Evolutionary conservation across 2,329 filamentous ascomycete genomes (phyloP).

Genomic region (Cladosporium cucumerinum): DNA sequence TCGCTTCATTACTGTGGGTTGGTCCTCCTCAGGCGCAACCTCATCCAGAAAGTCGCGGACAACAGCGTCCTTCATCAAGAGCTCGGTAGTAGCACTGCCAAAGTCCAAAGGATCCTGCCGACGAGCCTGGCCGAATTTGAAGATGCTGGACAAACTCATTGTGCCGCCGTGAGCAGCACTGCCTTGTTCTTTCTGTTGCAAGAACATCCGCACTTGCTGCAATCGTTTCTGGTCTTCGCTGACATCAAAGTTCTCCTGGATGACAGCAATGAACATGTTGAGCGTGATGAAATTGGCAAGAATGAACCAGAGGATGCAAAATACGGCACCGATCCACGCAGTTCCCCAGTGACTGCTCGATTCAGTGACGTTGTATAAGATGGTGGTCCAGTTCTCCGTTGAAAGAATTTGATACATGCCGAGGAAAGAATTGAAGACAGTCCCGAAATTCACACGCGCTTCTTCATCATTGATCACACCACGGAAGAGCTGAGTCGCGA

Average conservation of each 20-base stretch:
- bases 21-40: constrained; percentile 31
- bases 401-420: constrained; percentile 98
- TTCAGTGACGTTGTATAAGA: constrained; percentile 77
- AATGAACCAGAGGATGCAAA: constrained; percentile 94
- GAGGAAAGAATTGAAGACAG: constrained; percentile 92
- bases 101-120: constrained; percentile 84
- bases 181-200: constrained; percentile 84
- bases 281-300: constrained; percentile 91
- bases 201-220: constrained; percentile 91
- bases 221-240: constrained; percentile 97
- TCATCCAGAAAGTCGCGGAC: constrained; percentile 93
- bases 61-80: constrained; percentile 93
- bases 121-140: constrained; percentile 60
- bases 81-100: constrained; percentile 86
- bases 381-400: constrained; percentile 90
- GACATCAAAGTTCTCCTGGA: constrained; percentile 98
- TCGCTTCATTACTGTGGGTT: constrained; percentile 4
- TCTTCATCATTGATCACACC: constrained; percentile 67
- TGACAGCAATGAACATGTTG: constrained; percentile 99
- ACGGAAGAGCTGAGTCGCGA: constrained; percentile 88
- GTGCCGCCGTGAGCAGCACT: constrained; percentile 62
- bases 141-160: constrained; percentile 65
- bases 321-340: constrained; percentile 89
- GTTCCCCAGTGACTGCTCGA: constrained; percentile 64
- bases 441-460: constrained; percentile 74